phyloP scores from a whole-genome alignment of 805 yeast species.

The Kodamaea restingae region DNA sequence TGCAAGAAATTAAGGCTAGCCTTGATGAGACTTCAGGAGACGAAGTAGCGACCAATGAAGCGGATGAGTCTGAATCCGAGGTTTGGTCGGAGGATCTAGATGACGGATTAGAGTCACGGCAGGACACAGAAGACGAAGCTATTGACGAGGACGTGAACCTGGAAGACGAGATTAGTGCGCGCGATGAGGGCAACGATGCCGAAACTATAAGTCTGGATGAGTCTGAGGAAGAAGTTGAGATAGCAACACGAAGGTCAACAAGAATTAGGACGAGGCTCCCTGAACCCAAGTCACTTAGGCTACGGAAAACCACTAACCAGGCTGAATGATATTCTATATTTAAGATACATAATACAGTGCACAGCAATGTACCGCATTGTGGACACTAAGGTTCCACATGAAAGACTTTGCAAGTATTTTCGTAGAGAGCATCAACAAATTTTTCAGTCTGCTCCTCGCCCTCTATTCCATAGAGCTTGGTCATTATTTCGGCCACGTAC shows the following conservation, averaged over 20 bases:
- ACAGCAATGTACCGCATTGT: too few relatives aligned
- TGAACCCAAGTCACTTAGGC: not conserved
- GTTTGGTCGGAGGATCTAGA: not conserved
- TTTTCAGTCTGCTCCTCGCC: slow-evolving; percentile 26
- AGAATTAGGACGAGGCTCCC: slow-evolving; percentile 7
- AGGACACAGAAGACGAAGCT: not conserved
- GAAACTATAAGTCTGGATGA: slow-evolving; percentile 9
- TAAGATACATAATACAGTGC: too few relatives aligned
- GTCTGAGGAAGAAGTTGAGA: slow-evolving; percentile 19
- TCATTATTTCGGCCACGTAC: slow-evolving; percentile 59
- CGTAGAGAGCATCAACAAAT: slow-evolving; percentile 34
- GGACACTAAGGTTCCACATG: slow-evolving; percentile 8
- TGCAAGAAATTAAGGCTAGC: slow-evolving; percentile 8
- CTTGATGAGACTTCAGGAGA: not conserved
- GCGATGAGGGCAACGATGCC: slow-evolving; percentile 3
- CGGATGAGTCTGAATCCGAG: not conserved
- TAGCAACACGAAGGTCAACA: slow-evolving; percentile 5
- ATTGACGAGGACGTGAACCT: slow-evolving; percentile 13
- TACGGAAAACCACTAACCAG: not conserved
- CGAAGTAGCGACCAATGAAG: not conserved
- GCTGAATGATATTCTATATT: too few relatives aligned
- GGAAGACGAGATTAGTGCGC: slow-evolving; percentile 6
- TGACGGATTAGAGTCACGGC: too few relatives aligned
- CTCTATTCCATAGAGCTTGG: slow-evolving; percentile 26
- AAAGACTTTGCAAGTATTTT: slow-evolving; percentile 33